These are phyloP conservation scores for Poa pratensis DNA, from an alignment of 176 grass and related monocot genomes.

Conservation along the genomic window DNA sequence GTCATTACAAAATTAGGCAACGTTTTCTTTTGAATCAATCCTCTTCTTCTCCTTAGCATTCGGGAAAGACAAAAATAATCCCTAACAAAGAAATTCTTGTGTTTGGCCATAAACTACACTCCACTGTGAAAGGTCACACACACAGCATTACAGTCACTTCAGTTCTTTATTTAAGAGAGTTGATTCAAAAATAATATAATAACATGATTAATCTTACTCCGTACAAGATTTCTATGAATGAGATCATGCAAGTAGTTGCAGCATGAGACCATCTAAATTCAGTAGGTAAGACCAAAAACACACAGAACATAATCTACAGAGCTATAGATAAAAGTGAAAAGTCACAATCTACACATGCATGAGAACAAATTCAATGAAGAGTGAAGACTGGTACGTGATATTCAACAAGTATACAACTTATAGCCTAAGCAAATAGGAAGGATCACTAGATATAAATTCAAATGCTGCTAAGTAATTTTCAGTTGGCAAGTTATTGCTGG, in stretches of 20 bases:
- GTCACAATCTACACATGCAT: neutral
- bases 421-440: neutral
- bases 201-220: neutral
- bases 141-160: neutral
- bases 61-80: too few species aligned
- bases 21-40: too few species aligned
- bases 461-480: neutral
- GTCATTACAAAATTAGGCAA: neutral
- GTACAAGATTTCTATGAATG: neutral
- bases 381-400: neutral
- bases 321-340: neutral
- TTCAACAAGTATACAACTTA: neutral
- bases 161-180: neutral
- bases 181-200: neutral
- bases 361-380: neutral
- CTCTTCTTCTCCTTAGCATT: too few species aligned
- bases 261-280: neutral
- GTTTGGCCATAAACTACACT: neutral
- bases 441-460: neutral
- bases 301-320: neutral
- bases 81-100: constrained; percentile 15
- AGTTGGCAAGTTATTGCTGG: neutral
- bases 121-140: neutral
- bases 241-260: neutral
- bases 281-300: constrained; percentile 21